Evolutionary conservation across 495 filamentous ascomycete genomes (phyloP).

Genomic region (Neurospora pannonica): DNA sequence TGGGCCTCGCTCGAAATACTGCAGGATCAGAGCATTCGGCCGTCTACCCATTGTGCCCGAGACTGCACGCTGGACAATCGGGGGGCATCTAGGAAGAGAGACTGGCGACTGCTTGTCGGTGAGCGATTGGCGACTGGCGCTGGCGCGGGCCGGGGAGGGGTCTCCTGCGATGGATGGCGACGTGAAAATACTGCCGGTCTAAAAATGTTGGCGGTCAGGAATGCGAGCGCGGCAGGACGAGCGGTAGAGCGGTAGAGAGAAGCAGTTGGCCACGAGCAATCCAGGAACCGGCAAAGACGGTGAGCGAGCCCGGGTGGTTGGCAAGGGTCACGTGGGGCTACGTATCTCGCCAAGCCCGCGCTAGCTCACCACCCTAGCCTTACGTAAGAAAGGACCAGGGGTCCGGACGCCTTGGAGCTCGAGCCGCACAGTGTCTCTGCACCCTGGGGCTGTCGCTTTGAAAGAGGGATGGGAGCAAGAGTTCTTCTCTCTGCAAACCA

Average conservation of each 20-base stretch:
- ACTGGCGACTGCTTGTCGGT: slow-evolving; percentile 3
- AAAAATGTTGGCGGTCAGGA: slow-evolving; percentile 23
- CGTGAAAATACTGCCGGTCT: slow-evolving; percentile 24
- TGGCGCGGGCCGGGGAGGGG: slow-evolving; percentile 10
- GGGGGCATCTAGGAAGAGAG: slow-evolving; percentile 1
- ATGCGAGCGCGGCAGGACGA: background rate
- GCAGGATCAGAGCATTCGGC: slow-evolving; percentile 70
- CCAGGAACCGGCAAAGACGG: background rate
- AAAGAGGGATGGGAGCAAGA: background rate
- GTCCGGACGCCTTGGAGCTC: background rate
- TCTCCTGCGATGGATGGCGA: slow-evolving; percentile 3
- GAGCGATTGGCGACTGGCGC: slow-evolving; percentile 1
- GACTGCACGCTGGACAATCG: slow-evolving; percentile 10
- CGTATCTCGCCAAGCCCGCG: background rate
- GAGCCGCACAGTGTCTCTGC: background rate
- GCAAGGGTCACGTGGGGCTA: slow-evolving; percentile 1
- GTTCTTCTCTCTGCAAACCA: background rate
- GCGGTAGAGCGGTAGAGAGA: background rate
- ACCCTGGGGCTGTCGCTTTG: background rate
- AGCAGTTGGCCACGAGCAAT: background rate
- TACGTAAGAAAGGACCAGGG: background rate
- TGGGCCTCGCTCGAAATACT: slow-evolving; percentile 73
- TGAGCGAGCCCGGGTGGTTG: background rate
- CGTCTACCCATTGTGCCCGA: slow-evolving; percentile 59
- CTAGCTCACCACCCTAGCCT: background rate